Evolutionary conservation across 2,329 filamentous ascomycete species (phyloP).

Genomic region (Colletotrichum brevisporum): DNA sequence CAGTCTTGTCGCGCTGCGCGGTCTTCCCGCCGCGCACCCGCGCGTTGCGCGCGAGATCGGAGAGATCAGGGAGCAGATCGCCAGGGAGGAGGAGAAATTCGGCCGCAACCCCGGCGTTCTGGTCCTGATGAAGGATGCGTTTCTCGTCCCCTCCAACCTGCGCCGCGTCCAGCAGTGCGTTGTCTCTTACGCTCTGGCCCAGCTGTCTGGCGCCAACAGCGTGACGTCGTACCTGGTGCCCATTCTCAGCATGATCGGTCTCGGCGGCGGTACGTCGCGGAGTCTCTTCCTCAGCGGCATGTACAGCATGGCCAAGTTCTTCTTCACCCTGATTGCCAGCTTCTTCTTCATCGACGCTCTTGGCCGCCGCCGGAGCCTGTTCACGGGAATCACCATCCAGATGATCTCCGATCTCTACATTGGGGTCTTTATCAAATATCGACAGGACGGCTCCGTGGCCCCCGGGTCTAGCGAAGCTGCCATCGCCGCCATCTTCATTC

Average conservation of each 20-base stretch:
- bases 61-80: conserved; percentile 49
- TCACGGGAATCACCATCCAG: conserved; percentile 53
- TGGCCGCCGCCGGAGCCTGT: conserved; percentile 55
- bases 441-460: conserved; percentile 45
- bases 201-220: conserved; percentile 60
- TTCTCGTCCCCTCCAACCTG: conserved; percentile 53
- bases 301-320: conserved; percentile 60
- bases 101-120: conserved; percentile 39
- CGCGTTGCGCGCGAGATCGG: conserved; percentile 46
- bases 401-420: conserved; percentile 58
- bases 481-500: conserved; percentile 59
- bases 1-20: conserved; percentile 43
- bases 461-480: conserved; percentile 52
- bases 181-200: conserved; percentile 55
- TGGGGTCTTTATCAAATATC: conserved; percentile 55
- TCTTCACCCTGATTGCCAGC: conserved; percentile 55
- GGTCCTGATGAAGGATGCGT: conserved; percentile 52
- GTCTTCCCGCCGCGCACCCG: conserved; percentile 45
- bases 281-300: conserved; percentile 58
- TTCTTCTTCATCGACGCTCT: conserved; percentile 62
- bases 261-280: conserved; percentile 46
- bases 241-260: conserved; percentile 55
- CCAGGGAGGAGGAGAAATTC: conserved; percentile 34
- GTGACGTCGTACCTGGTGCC: conserved; percentile 61
- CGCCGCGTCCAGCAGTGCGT: conserved; percentile 56